Base-by-base conservation (phyloP, 192 early-diverging fungal genomes). In the Backusella sp. region DNA sequence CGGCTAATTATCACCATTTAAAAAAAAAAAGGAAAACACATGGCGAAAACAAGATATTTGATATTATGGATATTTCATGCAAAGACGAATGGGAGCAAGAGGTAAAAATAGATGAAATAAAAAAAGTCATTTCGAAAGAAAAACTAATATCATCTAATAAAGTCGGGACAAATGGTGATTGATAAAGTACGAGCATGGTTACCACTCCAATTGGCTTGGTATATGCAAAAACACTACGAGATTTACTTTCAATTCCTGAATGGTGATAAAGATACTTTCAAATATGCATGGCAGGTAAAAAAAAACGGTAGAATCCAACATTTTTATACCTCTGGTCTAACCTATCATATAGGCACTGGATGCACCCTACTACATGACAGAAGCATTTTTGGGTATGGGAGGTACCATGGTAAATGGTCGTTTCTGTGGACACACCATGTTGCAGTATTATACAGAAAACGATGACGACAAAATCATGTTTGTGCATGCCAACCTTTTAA, bases 31-130 rank as follows among this genome's bases (percentile, higher is more conserved):
- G 79, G 79, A 77, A 79, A 74, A 86, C 85, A 37, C 62, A 75
- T 66, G 68, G 46, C 30, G 80, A 84, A 32, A 86, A 86, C 68
- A 73, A 28, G 3, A 80, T 83, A n/a, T 84, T 72, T 68, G 68
- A 75, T 66, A 73, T 82, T n/a, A 53, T 84, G 36, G 65, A 73
- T 62, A 74, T 82, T 70, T 34, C 28, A 11, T 84, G 80, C 44
- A 23, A 72, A 15, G 68, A 81, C 46, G 80, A 82, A 71, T 84
- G 83, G 83, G 83, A 84, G 7, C 80, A 81, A 77, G 83, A 84
- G 56, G 79, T 77, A 77, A 39, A 49, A 4, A 28, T 26, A 59
- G 2, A 36, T 21, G n/a, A 7, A 36, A n/a, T n/a, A n/a, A n/a
- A 11, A 12, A 28, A 28, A 53, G 6, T 37, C 2, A 15, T n/a